Evolutionary conservation across 331 rosid genomes (phyloP), one percentile per base, ranked within the genome.

Genomic region (Rhamnella rubrinervis): DNA sequence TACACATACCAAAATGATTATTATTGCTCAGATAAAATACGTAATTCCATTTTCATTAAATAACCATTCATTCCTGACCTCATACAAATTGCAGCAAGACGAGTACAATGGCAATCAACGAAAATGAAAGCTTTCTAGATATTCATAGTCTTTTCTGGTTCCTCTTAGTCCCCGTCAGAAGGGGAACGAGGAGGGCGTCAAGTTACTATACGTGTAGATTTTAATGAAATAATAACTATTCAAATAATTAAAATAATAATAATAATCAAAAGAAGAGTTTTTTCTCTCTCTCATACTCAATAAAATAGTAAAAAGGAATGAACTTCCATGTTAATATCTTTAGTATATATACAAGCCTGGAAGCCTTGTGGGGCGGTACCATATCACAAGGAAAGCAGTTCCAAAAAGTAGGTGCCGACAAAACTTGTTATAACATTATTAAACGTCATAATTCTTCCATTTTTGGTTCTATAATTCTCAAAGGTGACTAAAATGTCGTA

Each of bases 401-500:
- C 5, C 35, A 31, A 19, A 10, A 28, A 47, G 31, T 47, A 7
- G 0, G 15, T 4, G 13, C 9, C 18, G 2, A 59, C 4, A 21
- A 16, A 50, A 50, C 19, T 20, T 35, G 35, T 31, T 11, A 37
- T 12, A 49, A 49, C n/a, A 49, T 40, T 15, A 28, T 69, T 55
- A 69, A 5, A 44, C 41, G 13, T 69, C 39, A 20, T 16, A 46
- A 19, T 26, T 26, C 31, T 26, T 26, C 31, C 1, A 26, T 1
- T 26, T 26, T 26, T 26, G 1, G 2, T 26, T 3, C 31, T 26
- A 1, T 26, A 23, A 26, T 3, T 26, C 35, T 31, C 35, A 2
- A 4, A 31, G 35, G 35, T 31, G 35, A 31, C 35, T 31, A 2
- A 31, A 31, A 61, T 79, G 59, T 77, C 78, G 58, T 64, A 59